These are phyloP conservation scores for Floccularia luteovirens DNA, from an alignment of 768 basidiomycete genomes.

Conservation along the genomic window DNA sequence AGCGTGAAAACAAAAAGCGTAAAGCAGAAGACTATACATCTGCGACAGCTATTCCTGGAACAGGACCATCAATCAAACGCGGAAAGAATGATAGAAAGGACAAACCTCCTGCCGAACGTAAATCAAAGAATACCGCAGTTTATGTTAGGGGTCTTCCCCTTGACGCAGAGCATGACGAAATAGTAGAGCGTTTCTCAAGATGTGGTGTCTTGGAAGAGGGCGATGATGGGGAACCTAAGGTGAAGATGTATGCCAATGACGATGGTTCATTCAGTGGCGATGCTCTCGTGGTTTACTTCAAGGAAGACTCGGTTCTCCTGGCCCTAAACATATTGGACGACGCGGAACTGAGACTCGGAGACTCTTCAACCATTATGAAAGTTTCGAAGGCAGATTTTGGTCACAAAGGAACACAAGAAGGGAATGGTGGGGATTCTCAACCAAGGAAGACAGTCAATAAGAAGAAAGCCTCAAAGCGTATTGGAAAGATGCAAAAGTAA, in stretches of 20 bases:
- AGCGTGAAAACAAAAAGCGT: slow-evolving; percentile 74
- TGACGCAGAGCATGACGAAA: slow-evolving; percentile 66
- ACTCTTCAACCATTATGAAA: slow-evolving; percentile 61
- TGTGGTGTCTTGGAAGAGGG: slow-evolving; percentile 93
- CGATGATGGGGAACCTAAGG: slow-evolving; percentile 83
- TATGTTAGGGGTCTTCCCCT: slow-evolving; percentile 81
- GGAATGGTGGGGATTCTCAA: slow-evolving; percentile 29
- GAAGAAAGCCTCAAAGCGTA: slow-evolving; percentile 66
- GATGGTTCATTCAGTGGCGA: slow-evolving; percentile 90
- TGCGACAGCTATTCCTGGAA: slow-evolving; percentile 32
- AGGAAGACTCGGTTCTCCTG: slow-evolving; percentile 88
- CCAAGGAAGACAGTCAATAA: slow-evolving; percentile 65
- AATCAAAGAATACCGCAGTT: slow-evolving; percentile 89
- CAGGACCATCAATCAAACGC: slow-evolving; percentile 59
- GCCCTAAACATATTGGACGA: slow-evolving; percentile 87
- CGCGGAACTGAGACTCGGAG: slow-evolving; percentile 82
- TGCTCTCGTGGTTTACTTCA: slow-evolving; percentile 94
- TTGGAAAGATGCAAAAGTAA: slow-evolving; percentile 86
- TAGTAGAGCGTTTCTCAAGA: slow-evolving; percentile 82
- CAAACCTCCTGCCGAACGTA: slow-evolving; percentile 39
- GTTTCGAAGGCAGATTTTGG: slow-evolving; percentile 73
- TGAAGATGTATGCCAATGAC: slow-evolving; percentile 91
- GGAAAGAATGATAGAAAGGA: slow-evolving; percentile 50
- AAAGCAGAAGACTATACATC: slow-evolving; percentile 70
- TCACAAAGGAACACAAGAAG: slow-evolving; percentile 50